Conservation (phyloP, 768 basidiomycete genomes). For the Rhizopogon vulgaris region DNA sequence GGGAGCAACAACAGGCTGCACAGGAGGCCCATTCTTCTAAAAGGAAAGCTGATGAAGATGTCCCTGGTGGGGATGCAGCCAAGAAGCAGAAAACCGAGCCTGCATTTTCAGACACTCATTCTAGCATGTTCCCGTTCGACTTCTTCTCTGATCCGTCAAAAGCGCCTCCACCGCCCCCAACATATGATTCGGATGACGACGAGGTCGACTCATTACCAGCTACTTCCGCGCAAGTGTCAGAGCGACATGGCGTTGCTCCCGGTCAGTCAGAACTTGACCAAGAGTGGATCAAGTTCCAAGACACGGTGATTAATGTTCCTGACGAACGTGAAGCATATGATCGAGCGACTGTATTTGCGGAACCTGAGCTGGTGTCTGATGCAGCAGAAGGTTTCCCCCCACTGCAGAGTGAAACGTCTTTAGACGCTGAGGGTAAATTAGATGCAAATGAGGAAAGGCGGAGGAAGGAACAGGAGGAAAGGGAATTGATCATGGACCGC, state of each 20-base stretch:
- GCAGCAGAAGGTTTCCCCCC: constrained; percentile 44
- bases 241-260: not conserved
- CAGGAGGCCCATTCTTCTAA: constrained; percentile 32
- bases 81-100: constrained; percentile 26
- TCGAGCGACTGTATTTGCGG: constrained; percentile 65
- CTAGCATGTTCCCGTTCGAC: constrained; percentile 46
- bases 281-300: constrained; percentile 73
- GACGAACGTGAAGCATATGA: constrained; percentile 48
- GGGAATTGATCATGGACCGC: constrained; percentile 81
- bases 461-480: constrained; percentile 62
- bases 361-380: constrained; percentile 51
- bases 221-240: constrained; percentile 1
- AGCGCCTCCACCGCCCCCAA: constrained; percentile 29
- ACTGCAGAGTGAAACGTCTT: not conserved
- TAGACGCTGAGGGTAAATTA: not conserved
- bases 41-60: constrained; percentile 23
- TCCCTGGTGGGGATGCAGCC: constrained; percentile 20
- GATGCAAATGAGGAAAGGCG: constrained; percentile 39
- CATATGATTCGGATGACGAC: constrained; percentile 39
- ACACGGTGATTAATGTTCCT: constrained; percentile 45
- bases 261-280: constrained; percentile 42
- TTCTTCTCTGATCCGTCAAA: constrained; percentile 79
- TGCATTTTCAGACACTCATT: constrained; percentile 3
- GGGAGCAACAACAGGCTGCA: constrained; percentile 30
- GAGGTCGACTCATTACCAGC: constrained; percentile 21